Base-by-base conservation (phyloP, 306 rosid genomes). In the Calophaca sinica region DNA sequence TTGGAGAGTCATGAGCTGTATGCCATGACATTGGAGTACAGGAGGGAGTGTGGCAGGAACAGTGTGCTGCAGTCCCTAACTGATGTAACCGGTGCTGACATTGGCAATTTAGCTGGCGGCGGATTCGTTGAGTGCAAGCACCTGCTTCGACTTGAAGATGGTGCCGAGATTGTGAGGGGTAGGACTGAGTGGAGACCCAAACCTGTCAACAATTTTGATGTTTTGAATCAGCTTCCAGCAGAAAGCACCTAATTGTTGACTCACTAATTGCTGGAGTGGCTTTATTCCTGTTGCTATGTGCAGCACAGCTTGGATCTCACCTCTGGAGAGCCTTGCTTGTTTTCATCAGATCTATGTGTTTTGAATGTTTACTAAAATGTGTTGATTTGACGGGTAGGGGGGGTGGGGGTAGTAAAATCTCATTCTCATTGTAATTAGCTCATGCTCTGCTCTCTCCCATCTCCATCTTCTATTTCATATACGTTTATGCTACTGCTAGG, bases 41-140 rank as follows among this genome's bases (percentile, higher is more conserved):
- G 99, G 82, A 90, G 96, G 85, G 99, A 94, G 75, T 94, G 99
- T 51, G 93, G 96, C 62, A 87, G 81, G 85, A 93, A 90, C 86
- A 88, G 92, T 52, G 91, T 90, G 81, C 92, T 94, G 72, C 84
- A 84, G 83, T 92, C 99, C 42, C 80, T 91, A 44, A 82, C 96
- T 9, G 86, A 88, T 3, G 87, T 90, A 58, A 80, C 97, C 8
- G 79, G 71, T 67, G 81, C 85, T 35, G 89, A 84, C 28, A 73
- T 81, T 9, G 87, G 89, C 48, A 65, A 75, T 45, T 50, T 84
- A 72, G 90, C 78, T 1, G 84, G 77, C n/a, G 48, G 73, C 0
- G 89, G 85, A 2, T 72, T 70, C 9, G 73, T 87, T 0, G 99
- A 94, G 84, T 92, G 96, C 84, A 87, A 85, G 83, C 99, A 94